phyloP scores from a whole-genome alignment of 78 protist species.

The Monosiga brevicollis region DNA sequence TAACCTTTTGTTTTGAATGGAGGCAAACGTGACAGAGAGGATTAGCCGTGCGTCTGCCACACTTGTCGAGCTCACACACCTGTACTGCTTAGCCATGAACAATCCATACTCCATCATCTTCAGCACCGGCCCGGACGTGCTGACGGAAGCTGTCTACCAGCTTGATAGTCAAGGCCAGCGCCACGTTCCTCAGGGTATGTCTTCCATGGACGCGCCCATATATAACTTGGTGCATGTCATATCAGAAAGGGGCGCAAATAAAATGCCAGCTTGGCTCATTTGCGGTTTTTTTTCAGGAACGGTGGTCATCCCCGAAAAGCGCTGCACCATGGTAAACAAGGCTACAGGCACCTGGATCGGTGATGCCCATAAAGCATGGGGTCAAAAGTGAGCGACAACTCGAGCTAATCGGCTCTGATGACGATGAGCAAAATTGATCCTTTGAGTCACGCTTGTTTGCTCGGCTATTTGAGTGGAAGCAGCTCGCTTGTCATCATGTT shows the following conservation, averaged over 20 bases:
- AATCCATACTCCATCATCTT: background rate
- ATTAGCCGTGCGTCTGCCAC: too few relatives aligned
- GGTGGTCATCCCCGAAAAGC: background rate
- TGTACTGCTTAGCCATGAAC: background rate
- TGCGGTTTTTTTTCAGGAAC: too few relatives aligned
- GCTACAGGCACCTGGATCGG: background rate
- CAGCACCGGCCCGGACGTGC: background rate
- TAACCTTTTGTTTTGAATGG: too few relatives aligned
- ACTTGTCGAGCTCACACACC: too few relatives aligned
- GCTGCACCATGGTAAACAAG: background rate
- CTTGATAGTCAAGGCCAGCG: background rate
- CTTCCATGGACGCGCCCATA: background rate
- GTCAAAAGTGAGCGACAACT: too few relatives aligned
- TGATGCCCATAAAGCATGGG: background rate
- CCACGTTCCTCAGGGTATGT: background rate
- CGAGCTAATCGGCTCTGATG: too few relatives aligned
- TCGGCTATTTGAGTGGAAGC: too few relatives aligned
- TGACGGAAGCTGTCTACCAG: background rate
- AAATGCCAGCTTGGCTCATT: too few relatives aligned
- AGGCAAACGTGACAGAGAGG: too few relatives aligned
- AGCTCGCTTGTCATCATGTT: too few relatives aligned
- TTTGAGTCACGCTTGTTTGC: too few relatives aligned
- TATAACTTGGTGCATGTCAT: background rate
- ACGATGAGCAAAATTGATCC: too few relatives aligned
- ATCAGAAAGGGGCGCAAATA: background rate